phyloP scores from a whole-genome alignment of 345 rosid genomes.

The Mallotus nudiflorus region DNA sequence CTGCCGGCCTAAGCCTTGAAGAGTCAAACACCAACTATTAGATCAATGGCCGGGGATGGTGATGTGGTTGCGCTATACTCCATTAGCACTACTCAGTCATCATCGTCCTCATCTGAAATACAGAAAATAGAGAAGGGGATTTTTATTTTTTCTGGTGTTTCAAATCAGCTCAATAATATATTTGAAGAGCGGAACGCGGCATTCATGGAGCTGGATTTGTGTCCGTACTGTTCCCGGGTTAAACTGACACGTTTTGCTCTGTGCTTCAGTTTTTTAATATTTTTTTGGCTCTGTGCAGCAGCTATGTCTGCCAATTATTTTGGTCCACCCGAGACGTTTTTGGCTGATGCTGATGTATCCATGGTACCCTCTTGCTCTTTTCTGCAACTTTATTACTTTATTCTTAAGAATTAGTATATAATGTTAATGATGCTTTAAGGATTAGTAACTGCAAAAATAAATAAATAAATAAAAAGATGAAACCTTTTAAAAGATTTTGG shows the following conservation, averaged over 20 bases:
- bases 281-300: neutral
- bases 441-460: too few species aligned
- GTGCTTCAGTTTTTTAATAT: neutral
- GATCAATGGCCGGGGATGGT: too few species aligned
- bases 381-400: neutral
- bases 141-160: too few species aligned
- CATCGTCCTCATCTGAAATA: too few species aligned
- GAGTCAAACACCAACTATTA: too few species aligned
- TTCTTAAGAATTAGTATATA: too few species aligned
- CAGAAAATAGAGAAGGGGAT: too few species aligned
- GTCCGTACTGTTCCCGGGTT: neutral
- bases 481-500: conserved; percentile 34
- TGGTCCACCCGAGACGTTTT: conserved; percentile 14
- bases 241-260: conserved; percentile 12
- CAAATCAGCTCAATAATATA: neutral
- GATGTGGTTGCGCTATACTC: too few species aligned
- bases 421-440: too few species aligned
- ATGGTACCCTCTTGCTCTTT: conserved; percentile 21
- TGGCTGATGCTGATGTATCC: neutral
- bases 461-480: conserved; percentile 28
- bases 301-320: too few species aligned
- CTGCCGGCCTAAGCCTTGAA: too few species aligned
- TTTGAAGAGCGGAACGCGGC: conserved; percentile 12
- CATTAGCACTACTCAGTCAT: too few species aligned
- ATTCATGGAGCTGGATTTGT: conserved; percentile 17